A percentile compares a stretch with the other conserved stretches of the same genome.
phyloP scores from a whole-genome alignment of 1,284 basidiomycete species.

The Ceratobasidium sp. region DNA sequence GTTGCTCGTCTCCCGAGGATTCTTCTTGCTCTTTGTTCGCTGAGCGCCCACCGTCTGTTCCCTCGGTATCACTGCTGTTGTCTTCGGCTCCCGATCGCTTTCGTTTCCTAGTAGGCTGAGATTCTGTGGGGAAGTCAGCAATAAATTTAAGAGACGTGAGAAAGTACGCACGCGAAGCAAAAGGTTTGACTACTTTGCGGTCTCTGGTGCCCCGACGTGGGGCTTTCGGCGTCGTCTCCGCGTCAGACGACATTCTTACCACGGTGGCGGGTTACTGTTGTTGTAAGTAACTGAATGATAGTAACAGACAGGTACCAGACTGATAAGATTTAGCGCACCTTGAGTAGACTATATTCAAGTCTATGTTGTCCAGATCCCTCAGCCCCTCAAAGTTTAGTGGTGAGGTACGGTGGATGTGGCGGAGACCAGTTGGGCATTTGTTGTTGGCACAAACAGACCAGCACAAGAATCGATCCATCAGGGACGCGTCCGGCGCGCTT shows the following conservation, averaged over 20 bases:
- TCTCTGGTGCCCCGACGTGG: slow-evolving; percentile 37
- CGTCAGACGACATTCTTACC: slow-evolving; percentile 37
- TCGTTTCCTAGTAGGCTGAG: slow-evolving; percentile 35
- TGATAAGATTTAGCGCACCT: slow-evolving; percentile 5
- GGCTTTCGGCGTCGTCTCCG: slow-evolving; percentile 39
- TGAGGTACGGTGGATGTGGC: slow-evolving; percentile 34
- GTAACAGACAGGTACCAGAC: background rate
- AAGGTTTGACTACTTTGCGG: slow-evolving; percentile 35
- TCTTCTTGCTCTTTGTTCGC: slow-evolving; percentile 12
- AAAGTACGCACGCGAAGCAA: slow-evolving; percentile 20
- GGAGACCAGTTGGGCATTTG: slow-evolving; percentile 32
- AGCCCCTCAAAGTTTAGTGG: background rate
- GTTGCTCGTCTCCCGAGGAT: slow-evolving; percentile 25
- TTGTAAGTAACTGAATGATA: background rate
- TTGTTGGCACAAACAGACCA: slow-evolving; percentile 44
- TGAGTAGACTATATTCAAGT: background rate
- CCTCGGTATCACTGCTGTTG: slow-evolving; percentile 36
- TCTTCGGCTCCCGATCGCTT: slow-evolving; percentile 24
- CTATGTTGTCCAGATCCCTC: background rate
- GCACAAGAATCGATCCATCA: slow-evolving; percentile 41
- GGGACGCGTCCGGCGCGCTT: slow-evolving; percentile 40
- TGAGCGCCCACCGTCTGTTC: slow-evolving; percentile 24
- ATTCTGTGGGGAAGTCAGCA: slow-evolving; percentile 13
- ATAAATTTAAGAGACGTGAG: background rate
- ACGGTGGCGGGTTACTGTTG: slow-evolving; percentile 2